phyloP scores from a whole-genome alignment of 2,329 filamentous ascomycete genomes.

The Cytospora mali region DNA sequence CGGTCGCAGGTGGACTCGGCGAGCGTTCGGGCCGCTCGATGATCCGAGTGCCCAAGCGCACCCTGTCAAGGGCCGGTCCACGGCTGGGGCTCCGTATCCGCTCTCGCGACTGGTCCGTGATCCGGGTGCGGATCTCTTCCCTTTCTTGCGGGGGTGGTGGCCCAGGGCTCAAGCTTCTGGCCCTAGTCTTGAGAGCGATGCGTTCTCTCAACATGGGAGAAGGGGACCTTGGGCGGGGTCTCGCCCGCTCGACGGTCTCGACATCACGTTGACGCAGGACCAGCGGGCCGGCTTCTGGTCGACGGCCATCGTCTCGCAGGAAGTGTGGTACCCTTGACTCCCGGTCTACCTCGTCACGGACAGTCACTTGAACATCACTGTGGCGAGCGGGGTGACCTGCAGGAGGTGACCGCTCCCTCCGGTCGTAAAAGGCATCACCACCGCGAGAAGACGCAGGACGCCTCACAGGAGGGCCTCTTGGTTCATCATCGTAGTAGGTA shows the following conservation, averaged over 20 bases:
- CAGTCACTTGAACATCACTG: slow-evolving; percentile 42
- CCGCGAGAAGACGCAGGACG: slow-evolving; percentile 21
- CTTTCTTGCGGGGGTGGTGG: slow-evolving; percentile 34
- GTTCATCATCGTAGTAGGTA: slow-evolving; percentile 42
- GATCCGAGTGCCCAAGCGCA: slow-evolving; percentile 37
- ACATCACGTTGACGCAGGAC: slow-evolving; percentile 59
- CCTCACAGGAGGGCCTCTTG: slow-evolving; percentile 21
- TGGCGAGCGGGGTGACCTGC: slow-evolving; percentile 26
- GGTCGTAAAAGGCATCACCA: slow-evolving; percentile 28
- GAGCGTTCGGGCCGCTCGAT: slow-evolving; percentile 46
- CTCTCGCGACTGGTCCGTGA: slow-evolving; percentile 39
- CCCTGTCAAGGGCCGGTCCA: slow-evolving; percentile 27
- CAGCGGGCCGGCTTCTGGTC: slow-evolving; percentile 52
- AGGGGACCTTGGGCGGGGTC: slow-evolving; percentile 49
- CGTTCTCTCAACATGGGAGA: slow-evolving; percentile 47
- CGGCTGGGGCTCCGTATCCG: slow-evolving; percentile 33
- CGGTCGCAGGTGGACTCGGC: slow-evolving; percentile 39
- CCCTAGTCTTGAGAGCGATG: slow-evolving; percentile 41
- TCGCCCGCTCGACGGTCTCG: slow-evolving; percentile 54
- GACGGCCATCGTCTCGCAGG: slow-evolving; percentile 53
- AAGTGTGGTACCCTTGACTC: slow-evolving; percentile 51
- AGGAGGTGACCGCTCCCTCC: slow-evolving; percentile 24
- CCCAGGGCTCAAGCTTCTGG: slow-evolving; percentile 44
- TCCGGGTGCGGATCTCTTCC: slow-evolving; percentile 36
- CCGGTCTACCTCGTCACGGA: slow-evolving; percentile 48